Percentiles rank a stretch among this genome's conserved stretches.
Conservation (phyloP, 805 yeast species). For the Candida bentonensis region DNA sequence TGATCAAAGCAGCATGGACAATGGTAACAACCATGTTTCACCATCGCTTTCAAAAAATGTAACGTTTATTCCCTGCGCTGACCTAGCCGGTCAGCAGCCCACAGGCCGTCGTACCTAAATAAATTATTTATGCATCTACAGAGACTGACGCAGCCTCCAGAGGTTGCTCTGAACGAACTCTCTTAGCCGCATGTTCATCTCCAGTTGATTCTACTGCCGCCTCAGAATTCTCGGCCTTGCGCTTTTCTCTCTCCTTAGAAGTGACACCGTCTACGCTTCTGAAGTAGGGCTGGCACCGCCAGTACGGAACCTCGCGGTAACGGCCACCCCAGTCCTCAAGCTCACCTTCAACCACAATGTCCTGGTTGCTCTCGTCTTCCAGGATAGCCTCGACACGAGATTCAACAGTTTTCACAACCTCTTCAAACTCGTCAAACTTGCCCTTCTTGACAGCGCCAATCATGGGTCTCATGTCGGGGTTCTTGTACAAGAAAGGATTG, state of each 20-base stretch:
- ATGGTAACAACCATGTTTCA: too few species aligned
- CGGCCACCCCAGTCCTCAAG: conserved; percentile 62
- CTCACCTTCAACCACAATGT: conserved; percentile 40
- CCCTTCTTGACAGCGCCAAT: conserved; percentile 43
- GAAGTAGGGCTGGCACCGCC: conserved; percentile 96
- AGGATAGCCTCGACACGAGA: conserved; percentile 42
- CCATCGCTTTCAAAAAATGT: too few species aligned
- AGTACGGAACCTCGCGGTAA: conserved; percentile 73
- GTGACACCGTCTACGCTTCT: conserved; percentile 70
- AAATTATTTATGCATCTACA: neutral
- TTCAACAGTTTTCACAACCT: conserved; percentile 55
- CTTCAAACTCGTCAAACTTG: conserved; percentile 36
- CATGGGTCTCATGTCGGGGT: conserved; percentile 63
- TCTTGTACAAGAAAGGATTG: conserved; percentile 63
- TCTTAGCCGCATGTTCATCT: conserved; percentile 2
- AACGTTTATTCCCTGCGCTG: too few species aligned
- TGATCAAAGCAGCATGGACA: too few species aligned
- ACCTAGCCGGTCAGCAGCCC: neutral
- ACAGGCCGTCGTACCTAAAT: neutral
- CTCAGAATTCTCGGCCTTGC: neutral
- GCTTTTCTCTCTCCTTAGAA: conserved; percentile 15
- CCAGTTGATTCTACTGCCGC: conserved; percentile 1
- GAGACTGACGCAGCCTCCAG: neutral
- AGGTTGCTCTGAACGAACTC: neutral
- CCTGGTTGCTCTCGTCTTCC: conserved; percentile 39